Conservation (phyloP, 768 basidiomycete species). For the Candolleomyces eurysporus region DNA sequence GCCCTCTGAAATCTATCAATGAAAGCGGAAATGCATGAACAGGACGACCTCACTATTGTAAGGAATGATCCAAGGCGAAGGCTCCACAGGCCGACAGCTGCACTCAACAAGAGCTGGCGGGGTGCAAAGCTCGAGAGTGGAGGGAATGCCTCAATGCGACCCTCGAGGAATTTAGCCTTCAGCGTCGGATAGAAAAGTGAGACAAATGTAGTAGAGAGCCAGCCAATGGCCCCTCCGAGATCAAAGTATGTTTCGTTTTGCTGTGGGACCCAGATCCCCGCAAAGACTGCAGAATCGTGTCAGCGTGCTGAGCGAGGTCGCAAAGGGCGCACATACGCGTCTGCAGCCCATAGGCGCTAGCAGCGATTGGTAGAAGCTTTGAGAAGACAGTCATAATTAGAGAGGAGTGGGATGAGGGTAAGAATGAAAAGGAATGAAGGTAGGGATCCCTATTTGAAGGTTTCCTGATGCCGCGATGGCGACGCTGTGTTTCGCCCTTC, state of each 20-base stretch:
- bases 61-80: slow-evolving; percentile 63
- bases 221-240: slow-evolving; percentile 63
- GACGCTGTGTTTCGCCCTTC: background rate
- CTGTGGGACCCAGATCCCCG: slow-evolving; percentile 61
- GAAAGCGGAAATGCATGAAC: background rate
- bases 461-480: background rate
- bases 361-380: slow-evolving; percentile 46
- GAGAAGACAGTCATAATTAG: slow-evolving; percentile 48
- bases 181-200: slow-evolving; percentile 64
- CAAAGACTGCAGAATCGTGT: slow-evolving; percentile 38
- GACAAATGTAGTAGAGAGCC: slow-evolving; percentile 56
- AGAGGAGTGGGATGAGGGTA: no score
- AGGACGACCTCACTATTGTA: slow-evolving; percentile 35
- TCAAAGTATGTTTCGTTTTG: slow-evolving; percentile 68
- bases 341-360: slow-evolving; percentile 53
- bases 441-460: background rate
- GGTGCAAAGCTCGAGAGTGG: slow-evolving; percentile 49
- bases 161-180: slow-evolving; percentile 45
- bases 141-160: slow-evolving; percentile 36
- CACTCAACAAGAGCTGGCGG: slow-evolving; percentile 57
- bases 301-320: background rate
- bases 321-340: slow-evolving; percentile 29
- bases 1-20: slow-evolving; percentile 23
- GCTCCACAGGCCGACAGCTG: slow-evolving; percentile 59
- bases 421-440: no score